Conservation (phyloP, 352 stramenopile genomes). For the Globisporangium acanthophoron region DNA sequence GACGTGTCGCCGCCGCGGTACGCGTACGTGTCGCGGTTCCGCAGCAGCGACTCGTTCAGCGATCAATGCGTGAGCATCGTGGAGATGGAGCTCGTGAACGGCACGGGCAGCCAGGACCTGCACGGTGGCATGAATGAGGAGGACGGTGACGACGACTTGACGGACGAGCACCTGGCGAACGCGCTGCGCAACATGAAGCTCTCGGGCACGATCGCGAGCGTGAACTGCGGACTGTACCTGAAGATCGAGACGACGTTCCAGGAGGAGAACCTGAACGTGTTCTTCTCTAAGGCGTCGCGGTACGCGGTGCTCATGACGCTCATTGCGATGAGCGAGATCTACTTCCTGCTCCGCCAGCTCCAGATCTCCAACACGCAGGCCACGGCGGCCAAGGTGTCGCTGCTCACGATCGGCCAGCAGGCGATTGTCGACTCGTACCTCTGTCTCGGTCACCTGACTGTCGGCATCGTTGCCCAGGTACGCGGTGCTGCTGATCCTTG, state of each 20-base stretch:
- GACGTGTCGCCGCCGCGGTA: slow-evolving; percentile 79
- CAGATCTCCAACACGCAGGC: slow-evolving; percentile 83
- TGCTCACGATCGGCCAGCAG: slow-evolving; percentile 82
- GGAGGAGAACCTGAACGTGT: slow-evolving; percentile 78
- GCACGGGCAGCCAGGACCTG: slow-evolving; percentile 7
- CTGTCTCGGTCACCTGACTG: slow-evolving; percentile 93
- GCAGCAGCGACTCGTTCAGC: slow-evolving; percentile 75
- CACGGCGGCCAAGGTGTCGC: slow-evolving; percentile 71
- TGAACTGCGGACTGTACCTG: slow-evolving; percentile 74
- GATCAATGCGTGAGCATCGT: slow-evolving; percentile 83
- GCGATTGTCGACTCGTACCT: slow-evolving; percentile 93
- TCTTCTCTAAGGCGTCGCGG: slow-evolving; percentile 72
- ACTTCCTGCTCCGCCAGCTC: slow-evolving; percentile 79
- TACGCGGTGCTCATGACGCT: slow-evolving; percentile 86
- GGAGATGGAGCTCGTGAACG: slow-evolving; percentile 62
- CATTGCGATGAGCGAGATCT: slow-evolving; percentile 82
- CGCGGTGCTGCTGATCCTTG: not conserved
- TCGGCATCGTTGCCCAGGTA: slow-evolving; percentile 87
- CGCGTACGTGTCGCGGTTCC: slow-evolving; percentile 72
- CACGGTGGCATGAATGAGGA: slow-evolving; percentile 11
- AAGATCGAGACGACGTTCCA: slow-evolving; percentile 72
- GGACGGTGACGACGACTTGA: slow-evolving; percentile 25
- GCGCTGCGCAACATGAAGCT: slow-evolving; percentile 46
- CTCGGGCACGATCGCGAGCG: slow-evolving; percentile 57
- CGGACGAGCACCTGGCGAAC: slow-evolving; percentile 25